Evolutionary conservation across 2,329 filamentous ascomycete genomes (phyloP).

Genomic region (Pseudocercospora fijiensis): DNA sequence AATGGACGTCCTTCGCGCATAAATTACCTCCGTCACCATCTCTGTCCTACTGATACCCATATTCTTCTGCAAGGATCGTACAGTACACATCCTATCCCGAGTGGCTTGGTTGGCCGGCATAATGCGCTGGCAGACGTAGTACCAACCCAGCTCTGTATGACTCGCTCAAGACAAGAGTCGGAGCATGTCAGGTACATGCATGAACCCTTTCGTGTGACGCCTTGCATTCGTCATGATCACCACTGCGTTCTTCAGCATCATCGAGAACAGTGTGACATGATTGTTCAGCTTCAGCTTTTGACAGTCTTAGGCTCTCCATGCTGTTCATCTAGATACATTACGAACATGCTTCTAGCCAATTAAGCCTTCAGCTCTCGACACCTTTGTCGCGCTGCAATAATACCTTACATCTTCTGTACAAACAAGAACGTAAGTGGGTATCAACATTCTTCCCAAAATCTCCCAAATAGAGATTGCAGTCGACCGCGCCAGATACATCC

Average conservation of each 20-base stretch:
- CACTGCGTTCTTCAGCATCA: not conserved
- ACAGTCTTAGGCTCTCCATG: not conserved
- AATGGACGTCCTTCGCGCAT: no score
- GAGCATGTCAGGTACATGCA: no score
- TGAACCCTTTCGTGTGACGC: not conserved
- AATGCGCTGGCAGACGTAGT: conserved; percentile 1
- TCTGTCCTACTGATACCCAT: no score
- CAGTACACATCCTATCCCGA: not conserved
- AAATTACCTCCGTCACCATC: no score
- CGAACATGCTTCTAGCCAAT: conserved; percentile 11
- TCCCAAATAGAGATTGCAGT: not conserved
- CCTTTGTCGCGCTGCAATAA: not conserved
- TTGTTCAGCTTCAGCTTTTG: not conserved
- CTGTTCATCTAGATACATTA: conserved; percentile 26
- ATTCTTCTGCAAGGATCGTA: no score
- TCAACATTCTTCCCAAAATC: conserved; percentile 11
- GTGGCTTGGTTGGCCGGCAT: not conserved
- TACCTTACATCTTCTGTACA: not conserved
- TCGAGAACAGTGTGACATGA: not conserved
- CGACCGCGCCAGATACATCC: not conserved
- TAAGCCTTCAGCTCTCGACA: not conserved
- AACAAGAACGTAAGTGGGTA: conserved; percentile 15
- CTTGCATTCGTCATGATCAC: not conserved
- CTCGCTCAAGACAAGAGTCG: not conserved
- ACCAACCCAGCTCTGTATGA: not conserved